Conservation (phyloP, 2,329 filamentous ascomycete species). For the Fusarium aywerte region DNA sequence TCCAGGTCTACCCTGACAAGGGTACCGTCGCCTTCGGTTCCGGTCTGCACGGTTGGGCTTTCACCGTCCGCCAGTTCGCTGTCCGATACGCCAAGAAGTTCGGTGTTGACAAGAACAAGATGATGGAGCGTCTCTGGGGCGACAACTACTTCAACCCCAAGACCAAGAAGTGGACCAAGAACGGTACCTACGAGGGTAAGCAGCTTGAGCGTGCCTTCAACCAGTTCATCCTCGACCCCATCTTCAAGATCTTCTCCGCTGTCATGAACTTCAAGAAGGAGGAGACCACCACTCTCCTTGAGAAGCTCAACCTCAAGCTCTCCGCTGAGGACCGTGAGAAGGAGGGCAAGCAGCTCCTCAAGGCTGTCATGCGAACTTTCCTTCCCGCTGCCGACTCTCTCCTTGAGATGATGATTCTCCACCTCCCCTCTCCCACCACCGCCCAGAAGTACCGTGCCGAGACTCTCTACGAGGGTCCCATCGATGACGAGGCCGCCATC, state of each 20-base stretch:
- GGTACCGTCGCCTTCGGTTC: slow-evolving; percentile 99
- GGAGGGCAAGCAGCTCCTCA: slow-evolving; percentile 97
- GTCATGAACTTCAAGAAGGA: slow-evolving; percentile 99
- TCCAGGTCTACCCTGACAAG: slow-evolving; percentile 98
- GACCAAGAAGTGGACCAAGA: slow-evolving; percentile 99
- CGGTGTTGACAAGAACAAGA: slow-evolving; percentile 99
- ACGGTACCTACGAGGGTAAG: slow-evolving; percentile 84
- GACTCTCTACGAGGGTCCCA: slow-evolving; percentile 98
- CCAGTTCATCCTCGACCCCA: slow-evolving; percentile 99
- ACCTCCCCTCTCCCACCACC: slow-evolving; percentile 94
- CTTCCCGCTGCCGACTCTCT: slow-evolving; percentile 97
- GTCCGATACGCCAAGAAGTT: slow-evolving; percentile 99
- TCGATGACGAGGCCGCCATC: slow-evolving; percentile 90
- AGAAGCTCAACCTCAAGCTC: slow-evolving; percentile 97
- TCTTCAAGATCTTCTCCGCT: slow-evolving; percentile 97
- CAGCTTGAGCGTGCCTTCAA: slow-evolving; percentile 97
- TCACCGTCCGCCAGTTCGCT: slow-evolving; percentile 98
- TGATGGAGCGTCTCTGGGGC: slow-evolving; percentile 99
- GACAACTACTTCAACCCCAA: slow-evolving; percentile 99
- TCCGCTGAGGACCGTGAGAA: slow-evolving; percentile 85
- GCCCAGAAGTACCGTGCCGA: slow-evolving; percentile 98
- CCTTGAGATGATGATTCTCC: slow-evolving; percentile 99
- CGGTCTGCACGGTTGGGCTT: slow-evolving; percentile 99
- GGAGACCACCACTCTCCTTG: slow-evolving; percentile 81
- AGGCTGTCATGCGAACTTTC: slow-evolving; percentile 99